These are phyloP conservation scores for Alternaria incomplexa DNA, from an alignment of 2,329 filamentous ascomycete species.

Conservation along the genomic window DNA sequence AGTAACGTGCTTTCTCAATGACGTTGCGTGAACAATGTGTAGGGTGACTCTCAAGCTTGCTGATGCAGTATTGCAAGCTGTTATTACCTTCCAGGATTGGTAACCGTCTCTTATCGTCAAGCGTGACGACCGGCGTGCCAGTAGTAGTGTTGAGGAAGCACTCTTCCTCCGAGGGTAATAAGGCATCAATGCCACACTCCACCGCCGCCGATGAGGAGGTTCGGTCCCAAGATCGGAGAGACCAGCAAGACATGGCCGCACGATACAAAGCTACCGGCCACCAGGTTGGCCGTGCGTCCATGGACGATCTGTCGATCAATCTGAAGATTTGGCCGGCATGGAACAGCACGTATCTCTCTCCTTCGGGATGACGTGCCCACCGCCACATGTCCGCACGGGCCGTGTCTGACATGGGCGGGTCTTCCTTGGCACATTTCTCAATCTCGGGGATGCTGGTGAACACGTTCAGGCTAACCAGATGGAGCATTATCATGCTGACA, in stretches of 20 bases:
- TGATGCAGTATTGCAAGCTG: slow-evolving; percentile 7
- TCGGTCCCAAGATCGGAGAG: not conserved
- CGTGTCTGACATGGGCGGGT: not conserved
- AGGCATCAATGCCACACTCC: slow-evolving; percentile 1
- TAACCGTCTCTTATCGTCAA: not conserved
- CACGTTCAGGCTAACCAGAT: slow-evolving; percentile 13
- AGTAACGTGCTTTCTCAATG: slow-evolving; percentile 1
- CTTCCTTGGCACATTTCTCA: slow-evolving; percentile 7
- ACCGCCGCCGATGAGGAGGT: not conserved
- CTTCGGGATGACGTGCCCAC: slow-evolving; percentile 6
- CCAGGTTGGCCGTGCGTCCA: slow-evolving; percentile 6
- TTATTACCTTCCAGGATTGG: not conserved
- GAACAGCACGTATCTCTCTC: slow-evolving; percentile 6
- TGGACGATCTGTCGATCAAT: slow-evolving; percentile 1
- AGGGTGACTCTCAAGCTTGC: not conserved
- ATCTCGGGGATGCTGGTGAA: slow-evolving; percentile 12
- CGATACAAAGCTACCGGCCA: slow-evolving; percentile 10
- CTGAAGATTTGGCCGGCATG: slow-evolving; percentile 11
- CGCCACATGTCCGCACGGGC: slow-evolving; percentile 7
- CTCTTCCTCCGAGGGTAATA: slow-evolving; percentile 3
- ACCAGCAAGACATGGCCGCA: slow-evolving; percentile 8
- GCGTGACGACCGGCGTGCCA: slow-evolving; percentile 1
- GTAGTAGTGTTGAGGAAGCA: not conserved
- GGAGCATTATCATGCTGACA: slow-evolving; percentile 9
- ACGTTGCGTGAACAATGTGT: not conserved